Conservation (phyloP, 305 asterid species). For the Solanum hybrid region DNA sequence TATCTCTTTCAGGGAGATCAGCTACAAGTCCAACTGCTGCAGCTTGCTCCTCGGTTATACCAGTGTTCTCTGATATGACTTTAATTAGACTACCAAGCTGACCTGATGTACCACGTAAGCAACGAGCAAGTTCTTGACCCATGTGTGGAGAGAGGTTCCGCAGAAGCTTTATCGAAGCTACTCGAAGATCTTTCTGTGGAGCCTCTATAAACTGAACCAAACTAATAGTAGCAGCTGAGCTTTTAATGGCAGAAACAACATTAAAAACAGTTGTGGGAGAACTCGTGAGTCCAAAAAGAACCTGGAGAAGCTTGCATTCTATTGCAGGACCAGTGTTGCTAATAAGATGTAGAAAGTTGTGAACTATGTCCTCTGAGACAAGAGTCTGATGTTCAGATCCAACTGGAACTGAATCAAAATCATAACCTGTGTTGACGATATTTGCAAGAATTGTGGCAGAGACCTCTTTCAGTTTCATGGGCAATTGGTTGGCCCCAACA, state of each 20-base stretch:
- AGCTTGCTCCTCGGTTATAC: constrained; percentile 88
- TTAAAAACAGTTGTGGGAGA: constrained; percentile 45
- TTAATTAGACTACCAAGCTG: constrained; percentile 65
- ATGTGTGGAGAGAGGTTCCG: constrained; percentile 75
- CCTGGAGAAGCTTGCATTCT: constrained; percentile 85
- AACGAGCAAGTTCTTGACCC: constrained; percentile 75
- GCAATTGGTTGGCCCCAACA: constrained; percentile 56
- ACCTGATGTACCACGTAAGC: constrained; percentile 65
- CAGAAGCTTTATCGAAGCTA: constrained; percentile 78
- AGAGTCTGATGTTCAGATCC: constrained; percentile 75
- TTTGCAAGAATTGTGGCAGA: constrained; percentile 88
- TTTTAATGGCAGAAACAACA: constrained; percentile 69
- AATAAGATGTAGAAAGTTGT: constrained; percentile 69
- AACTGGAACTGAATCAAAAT: constrained; percentile 57
- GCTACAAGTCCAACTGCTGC: constrained; percentile 80
- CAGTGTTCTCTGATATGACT: constrained; percentile 53
- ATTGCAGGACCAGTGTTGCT: constrained; percentile 95
- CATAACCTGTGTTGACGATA: constrained; percentile 72
- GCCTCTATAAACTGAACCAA: constrained; percentile 93
- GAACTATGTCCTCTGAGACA: constrained; percentile 74
- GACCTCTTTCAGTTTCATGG: constrained; percentile 72
- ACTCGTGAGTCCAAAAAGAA: constrained; percentile 79
- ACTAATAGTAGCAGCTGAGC: constrained; percentile 80
- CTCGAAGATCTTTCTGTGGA: constrained; percentile 66
- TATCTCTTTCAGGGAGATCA: constrained; percentile 77